phyloP scores from a whole-genome alignment of 495 filamentous ascomycete species.

The Staphylotrichum longicolle region DNA sequence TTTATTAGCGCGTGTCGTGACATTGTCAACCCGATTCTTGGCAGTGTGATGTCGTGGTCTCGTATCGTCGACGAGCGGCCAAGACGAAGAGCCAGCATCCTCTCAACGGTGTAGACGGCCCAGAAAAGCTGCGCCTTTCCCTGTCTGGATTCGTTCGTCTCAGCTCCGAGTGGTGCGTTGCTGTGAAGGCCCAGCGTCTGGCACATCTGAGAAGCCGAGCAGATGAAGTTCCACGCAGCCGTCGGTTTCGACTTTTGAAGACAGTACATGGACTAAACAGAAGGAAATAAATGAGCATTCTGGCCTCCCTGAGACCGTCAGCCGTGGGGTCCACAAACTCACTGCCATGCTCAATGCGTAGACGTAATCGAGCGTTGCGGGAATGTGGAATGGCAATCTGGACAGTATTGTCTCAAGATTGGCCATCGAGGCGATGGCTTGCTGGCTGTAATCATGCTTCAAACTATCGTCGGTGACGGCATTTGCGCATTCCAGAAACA shows the following conservation, averaged over 20 bases:
- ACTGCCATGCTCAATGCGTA: conserved; percentile 33
- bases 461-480: too few relatives aligned
- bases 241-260: conserved; percentile 62
- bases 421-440: conserved; percentile 47
- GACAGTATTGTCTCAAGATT: conserved; percentile 58
- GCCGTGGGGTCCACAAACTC: conserved; percentile 52
- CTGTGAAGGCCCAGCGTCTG: conserved; percentile 63
- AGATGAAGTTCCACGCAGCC: conserved; percentile 57
- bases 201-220: conserved; percentile 57
- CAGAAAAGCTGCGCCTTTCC: conserved; percentile 52
- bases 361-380: conserved; percentile 34
- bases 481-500: too few relatives aligned
- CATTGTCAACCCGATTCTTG: conserved; percentile 2
- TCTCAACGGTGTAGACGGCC: conserved; percentile 58
- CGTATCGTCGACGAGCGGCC: conserved; percentile 59
- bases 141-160: conserved; percentile 42
- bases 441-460: too few relatives aligned
- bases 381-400: conserved; percentile 55
- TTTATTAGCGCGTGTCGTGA: not conserved
- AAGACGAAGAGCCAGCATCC: conserved; percentile 56
- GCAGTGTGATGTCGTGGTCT: conserved; percentile 58
- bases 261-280: conserved; percentile 43
- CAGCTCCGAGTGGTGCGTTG: conserved; percentile 43
- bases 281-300: too few relatives aligned
- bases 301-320: not conserved